A percentile compares a stretch with the other conserved stretches of the same genome.
phyloP scores from a whole-genome alignment of 148 eudicot species.

The Polygonum aviculare region DNA sequence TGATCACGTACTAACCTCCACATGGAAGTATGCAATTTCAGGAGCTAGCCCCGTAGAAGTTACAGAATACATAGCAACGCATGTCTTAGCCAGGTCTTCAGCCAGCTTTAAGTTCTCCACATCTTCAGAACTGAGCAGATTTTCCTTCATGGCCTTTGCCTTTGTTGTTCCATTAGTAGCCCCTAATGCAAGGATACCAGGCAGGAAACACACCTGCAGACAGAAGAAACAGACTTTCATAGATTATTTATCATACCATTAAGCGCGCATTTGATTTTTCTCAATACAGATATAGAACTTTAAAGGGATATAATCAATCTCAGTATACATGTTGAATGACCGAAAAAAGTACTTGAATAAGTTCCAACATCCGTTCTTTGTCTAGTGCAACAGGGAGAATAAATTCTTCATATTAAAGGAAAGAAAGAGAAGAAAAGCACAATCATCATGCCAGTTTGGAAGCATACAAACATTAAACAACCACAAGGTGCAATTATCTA shows the following conservation, averaged over 20 bases:
- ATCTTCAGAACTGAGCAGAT: constrained; percentile 55
- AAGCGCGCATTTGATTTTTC: background rate
- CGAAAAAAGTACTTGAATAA: background rate
- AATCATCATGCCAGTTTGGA: background rate
- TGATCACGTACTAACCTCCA: constrained; percentile 43
- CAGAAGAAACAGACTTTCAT: background rate
- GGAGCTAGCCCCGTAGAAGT: constrained; percentile 90
- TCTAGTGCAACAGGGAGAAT: background rate
- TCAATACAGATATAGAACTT: background rate
- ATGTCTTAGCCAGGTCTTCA: constrained; percentile 77
- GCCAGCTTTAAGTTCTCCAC: constrained; percentile 79
- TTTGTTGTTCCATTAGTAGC: constrained; percentile 79
- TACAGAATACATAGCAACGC: constrained; percentile 73
- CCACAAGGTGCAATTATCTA: background rate
- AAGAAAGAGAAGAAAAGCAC: background rate
- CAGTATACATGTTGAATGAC: background rate
- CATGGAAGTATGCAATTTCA: constrained; percentile 75
- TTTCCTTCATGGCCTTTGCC: constrained; percentile 59
- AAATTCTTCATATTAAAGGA: background rate
- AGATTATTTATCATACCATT: background rate
- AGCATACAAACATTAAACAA: background rate
- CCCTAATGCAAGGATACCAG: constrained; percentile 91
- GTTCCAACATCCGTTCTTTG: background rate
- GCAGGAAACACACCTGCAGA: constrained; percentile 74
- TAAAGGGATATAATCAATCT: background rate